Evolutionary conservation across 75 land plant genomes (phyloP).

Genomic region (Sequoia sempervirens): DNA sequence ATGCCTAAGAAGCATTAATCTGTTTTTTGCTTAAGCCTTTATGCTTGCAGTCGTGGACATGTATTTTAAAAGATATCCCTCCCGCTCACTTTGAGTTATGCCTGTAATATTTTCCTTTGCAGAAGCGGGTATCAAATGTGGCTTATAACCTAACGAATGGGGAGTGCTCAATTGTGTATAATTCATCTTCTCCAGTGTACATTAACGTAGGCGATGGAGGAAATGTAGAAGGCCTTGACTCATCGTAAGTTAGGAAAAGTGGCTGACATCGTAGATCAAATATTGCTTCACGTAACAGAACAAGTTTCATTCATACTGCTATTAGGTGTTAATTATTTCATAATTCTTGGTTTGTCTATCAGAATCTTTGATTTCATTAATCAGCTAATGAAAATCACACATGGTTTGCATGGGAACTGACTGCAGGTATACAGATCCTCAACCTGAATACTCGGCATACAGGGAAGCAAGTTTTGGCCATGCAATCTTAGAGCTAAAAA

Average conservation of each 20-base stretch:
- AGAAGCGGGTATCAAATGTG: slow-evolving; percentile 79
- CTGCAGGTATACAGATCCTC: slow-evolving; percentile 58
- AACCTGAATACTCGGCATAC: slow-evolving; percentile 64
- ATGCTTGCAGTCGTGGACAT: background rate
- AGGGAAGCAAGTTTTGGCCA: slow-evolving; percentile 93
- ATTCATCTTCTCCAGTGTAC: too few species aligned
- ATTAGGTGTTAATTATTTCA: too few species aligned
- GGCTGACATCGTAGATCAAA: background rate
- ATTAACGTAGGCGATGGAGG: too few species aligned
- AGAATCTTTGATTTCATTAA: background rate
- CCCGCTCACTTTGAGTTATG: too few species aligned
- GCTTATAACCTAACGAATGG: slow-evolving; percentile 27
- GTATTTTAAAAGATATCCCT: background rate
- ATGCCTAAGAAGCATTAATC: background rate
- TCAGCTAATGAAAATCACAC: background rate
- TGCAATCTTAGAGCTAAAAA: slow-evolving; percentile 62
- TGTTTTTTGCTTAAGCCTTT: background rate
- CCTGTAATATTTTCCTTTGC: slow-evolving; percentile 11
- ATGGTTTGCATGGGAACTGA: background rate
- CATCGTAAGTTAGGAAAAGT: too few species aligned
- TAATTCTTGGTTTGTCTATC: too few species aligned
- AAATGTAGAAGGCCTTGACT: too few species aligned
- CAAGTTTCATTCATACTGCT: too few species aligned
- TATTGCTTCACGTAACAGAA: background rate
- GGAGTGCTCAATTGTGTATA: too few species aligned